phyloP scores from a whole-genome alignment of 352 stramenopile species.

The Aphanomyces euteiches region DNA sequence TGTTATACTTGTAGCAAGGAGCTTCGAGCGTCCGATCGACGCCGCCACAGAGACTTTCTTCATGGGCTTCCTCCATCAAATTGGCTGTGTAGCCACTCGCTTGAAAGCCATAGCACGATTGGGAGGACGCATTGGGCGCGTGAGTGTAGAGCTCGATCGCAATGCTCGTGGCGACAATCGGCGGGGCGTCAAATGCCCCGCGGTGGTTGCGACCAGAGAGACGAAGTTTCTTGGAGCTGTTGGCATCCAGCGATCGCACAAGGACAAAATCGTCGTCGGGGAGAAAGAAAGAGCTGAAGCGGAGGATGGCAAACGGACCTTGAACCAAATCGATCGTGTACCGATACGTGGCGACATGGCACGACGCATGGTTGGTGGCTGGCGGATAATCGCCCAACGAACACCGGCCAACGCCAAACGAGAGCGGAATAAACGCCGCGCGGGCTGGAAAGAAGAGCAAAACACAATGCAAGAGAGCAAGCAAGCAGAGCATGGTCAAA shows the following conservation, averaged over 20 bases:
- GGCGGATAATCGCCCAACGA: too few species aligned
- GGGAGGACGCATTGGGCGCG: too few species aligned
- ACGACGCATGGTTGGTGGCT: too few species aligned
- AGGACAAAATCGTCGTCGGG: conserved; percentile 17
- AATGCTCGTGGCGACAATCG: not conserved
- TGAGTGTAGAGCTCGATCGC: conserved; percentile 15
- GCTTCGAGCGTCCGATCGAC: conserved; percentile 34
- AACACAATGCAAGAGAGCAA: too few species aligned
- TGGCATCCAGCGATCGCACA: not conserved
- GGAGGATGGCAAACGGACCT: conserved; percentile 5
- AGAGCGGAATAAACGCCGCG: too few species aligned
- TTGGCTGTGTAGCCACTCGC: too few species aligned
- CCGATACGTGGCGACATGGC: not conserved
- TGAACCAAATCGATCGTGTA: not conserved
- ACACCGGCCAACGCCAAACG: too few species aligned
- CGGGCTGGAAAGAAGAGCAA: too few species aligned
- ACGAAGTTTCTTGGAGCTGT: not conserved
- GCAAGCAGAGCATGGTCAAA: too few species aligned
- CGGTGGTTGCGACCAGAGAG: not conserved
- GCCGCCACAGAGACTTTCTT: conserved; percentile 12
- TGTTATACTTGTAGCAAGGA: conserved; percentile 49
- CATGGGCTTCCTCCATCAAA: too few species aligned
- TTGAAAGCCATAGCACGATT: too few species aligned
- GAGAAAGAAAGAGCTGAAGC: conserved; percentile 18
- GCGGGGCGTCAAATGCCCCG: conserved; percentile 14